Percentiles rank a stretch among this genome's conserved stretches.
Evolutionary conservation across 2,329 filamentous ascomycete genomes (phyloP).

Genomic region (Chaetoscypha palmicola): DNA sequence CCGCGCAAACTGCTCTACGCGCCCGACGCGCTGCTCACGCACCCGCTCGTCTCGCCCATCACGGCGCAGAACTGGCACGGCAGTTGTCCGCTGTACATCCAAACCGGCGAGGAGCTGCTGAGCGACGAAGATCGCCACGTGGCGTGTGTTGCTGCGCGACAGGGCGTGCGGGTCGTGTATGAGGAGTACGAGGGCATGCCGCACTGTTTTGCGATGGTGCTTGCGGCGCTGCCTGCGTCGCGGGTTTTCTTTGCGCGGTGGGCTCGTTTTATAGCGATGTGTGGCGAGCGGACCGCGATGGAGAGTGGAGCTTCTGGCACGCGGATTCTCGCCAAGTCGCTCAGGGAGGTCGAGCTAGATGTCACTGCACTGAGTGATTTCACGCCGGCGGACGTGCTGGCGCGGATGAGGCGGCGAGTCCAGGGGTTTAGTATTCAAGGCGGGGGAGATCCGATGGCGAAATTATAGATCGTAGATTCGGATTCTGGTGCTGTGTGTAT

Average conservation of each 20-base stretch:
- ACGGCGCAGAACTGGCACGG: conserved; percentile 52
- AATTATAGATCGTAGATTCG: too few species aligned
- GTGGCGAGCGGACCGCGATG: conserved; percentile 29
- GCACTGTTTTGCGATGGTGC: conserved; percentile 60
- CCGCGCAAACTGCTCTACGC: conserved; percentile 48
- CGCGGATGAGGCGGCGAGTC: too few species aligned
- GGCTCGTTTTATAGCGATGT: conserved; percentile 49
- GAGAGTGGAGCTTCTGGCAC: conserved; percentile 8
- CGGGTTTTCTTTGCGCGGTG: conserved; percentile 48
- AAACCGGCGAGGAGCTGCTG: conserved; percentile 64
- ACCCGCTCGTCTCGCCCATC: conserved; percentile 63
- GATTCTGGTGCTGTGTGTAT: too few species aligned
- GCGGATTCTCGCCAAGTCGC: not conserved
- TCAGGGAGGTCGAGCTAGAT: not conserved
- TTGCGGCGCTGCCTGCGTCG: conserved; percentile 40
- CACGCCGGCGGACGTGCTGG: not conserved
- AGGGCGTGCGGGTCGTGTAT: conserved; percentile 56
- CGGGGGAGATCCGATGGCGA: too few species aligned
- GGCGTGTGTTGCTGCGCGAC: conserved; percentile 46
- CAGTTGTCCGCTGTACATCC: conserved; percentile 60
- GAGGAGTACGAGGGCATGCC: conserved; percentile 78
- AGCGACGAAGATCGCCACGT: conserved; percentile 59
- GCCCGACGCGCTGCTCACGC: conserved; percentile 46
- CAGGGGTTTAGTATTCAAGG: too few species aligned
- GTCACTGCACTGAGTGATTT: not conserved